Evolutionary conservation across 139 green algal species (phyloP).

Genomic region (Diplosphaera chodatii): DNA sequence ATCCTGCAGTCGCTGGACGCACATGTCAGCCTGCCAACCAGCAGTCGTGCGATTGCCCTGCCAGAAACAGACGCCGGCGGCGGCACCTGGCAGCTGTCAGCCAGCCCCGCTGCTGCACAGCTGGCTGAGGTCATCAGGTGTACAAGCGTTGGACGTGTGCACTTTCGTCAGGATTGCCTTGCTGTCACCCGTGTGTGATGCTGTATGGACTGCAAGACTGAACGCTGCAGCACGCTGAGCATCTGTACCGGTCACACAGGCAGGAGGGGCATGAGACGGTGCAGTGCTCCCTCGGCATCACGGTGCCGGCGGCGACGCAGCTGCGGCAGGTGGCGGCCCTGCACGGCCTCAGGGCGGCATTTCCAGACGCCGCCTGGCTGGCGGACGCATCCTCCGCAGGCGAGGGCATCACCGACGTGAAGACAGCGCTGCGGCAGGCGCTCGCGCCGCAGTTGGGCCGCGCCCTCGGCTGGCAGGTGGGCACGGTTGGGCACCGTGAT

Average conservation of each 20-base stretch:
- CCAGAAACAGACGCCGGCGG: not conserved
- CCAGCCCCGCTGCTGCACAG: not conserved
- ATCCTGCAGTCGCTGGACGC: not conserved
- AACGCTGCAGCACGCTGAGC: too few species aligned
- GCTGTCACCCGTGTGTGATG: too few species aligned
- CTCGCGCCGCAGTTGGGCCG: not conserved
- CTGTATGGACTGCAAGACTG: too few species aligned
- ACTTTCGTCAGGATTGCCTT: too few species aligned
- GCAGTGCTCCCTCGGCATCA: not conserved
- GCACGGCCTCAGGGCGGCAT: not conserved
- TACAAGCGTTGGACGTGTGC: too few species aligned
- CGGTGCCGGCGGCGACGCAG: conserved; percentile 1
- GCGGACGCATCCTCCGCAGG: too few species aligned
- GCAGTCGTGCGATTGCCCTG: not conserved
- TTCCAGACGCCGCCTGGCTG: not conserved
- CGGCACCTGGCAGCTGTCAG: not conserved
- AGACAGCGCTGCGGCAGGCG: not conserved
- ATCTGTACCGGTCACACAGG: not conserved
- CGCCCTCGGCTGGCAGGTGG: not conserved
- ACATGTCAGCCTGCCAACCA: not conserved
- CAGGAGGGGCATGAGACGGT: not conserved
- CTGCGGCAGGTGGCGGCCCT: not conserved
- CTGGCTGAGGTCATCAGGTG: not conserved
- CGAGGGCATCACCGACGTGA: not conserved
- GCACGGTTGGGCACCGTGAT: too few species aligned